These are phyloP conservation scores for Aspergillus neotritici DNA, from an alignment of 2,329 filamentous ascomycete species.

Conservation along the genomic window DNA sequence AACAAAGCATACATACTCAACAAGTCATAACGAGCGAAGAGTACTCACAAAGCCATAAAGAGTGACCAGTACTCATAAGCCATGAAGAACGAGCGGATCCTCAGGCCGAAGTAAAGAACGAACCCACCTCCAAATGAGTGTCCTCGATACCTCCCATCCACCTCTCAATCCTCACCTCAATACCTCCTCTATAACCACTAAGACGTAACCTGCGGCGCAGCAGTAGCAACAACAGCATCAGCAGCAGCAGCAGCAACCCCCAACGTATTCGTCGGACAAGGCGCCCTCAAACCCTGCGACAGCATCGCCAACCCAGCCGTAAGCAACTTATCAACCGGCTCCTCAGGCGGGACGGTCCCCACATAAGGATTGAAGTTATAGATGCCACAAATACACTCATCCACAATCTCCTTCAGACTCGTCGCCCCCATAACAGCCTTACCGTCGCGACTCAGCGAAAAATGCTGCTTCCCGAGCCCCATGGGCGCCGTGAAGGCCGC, in stretches of 20 bases:
- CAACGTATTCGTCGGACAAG: slow-evolving; percentile 26
- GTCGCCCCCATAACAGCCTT: slow-evolving; percentile 42
- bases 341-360: slow-evolving; percentile 42
- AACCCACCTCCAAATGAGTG: no score
- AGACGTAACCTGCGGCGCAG: neutral
- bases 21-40: no score
- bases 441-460: slow-evolving; percentile 41
- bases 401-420: slow-evolving; percentile 47
- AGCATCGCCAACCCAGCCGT: slow-evolving; percentile 28
- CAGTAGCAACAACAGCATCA: neutral
- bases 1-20: no score
- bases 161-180: no score
- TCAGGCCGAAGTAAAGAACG: no score
- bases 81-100: no score
- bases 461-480: slow-evolving; percentile 45
- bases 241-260: slow-evolving; percentile 3
- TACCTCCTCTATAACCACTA: neutral
- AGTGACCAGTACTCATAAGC: no score
- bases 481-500: slow-evolving; percentile 44
- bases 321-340: slow-evolving; percentile 32
- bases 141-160: no score
- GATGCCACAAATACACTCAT: slow-evolving; percentile 46
- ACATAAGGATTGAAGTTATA: slow-evolving; percentile 57
- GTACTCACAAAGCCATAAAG: no score
- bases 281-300: slow-evolving; percentile 23